Conservation (phyloP, 495 filamentous ascomycete genomes). For the Evernia prunastri region DNA sequence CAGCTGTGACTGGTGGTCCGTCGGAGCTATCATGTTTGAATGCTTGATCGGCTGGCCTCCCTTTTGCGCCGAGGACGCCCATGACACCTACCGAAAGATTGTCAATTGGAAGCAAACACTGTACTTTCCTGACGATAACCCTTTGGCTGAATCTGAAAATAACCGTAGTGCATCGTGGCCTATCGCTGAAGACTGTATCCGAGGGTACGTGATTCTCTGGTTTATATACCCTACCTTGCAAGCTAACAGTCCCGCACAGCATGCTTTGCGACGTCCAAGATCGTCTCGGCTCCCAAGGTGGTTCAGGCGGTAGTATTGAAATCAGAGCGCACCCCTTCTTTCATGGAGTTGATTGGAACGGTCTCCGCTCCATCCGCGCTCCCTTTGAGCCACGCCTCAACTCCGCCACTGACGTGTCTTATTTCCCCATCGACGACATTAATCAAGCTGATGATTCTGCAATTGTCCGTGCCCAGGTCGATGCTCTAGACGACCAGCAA, state of each 20-base stretch:
- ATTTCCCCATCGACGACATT: slow-evolving; percentile 98
- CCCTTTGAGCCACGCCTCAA: slow-evolving; percentile 90
- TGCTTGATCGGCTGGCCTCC: slow-evolving; percentile 98
- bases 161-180: slow-evolving; percentile 38
- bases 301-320: slow-evolving; percentile 73
- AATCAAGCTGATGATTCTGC: slow-evolving; percentile 81
- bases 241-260: slow-evolving; percentile 43
- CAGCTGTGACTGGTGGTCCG: slow-evolving; percentile 97
- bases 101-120: slow-evolving; percentile 94
- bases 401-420: slow-evolving; percentile 91
- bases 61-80: slow-evolving; percentile 95
- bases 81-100: slow-evolving; percentile 98
- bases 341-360: slow-evolving; percentile 89
- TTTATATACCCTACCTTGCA: not conserved
- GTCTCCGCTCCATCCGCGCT: slow-evolving; percentile 81
- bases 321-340: slow-evolving; percentile 95
- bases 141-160: slow-evolving; percentile 40
- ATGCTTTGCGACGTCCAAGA: slow-evolving; percentile 88
- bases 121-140: slow-evolving; percentile 94
- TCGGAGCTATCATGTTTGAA: slow-evolving; percentile 99
- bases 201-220: slow-evolving; percentile 50
- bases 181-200: slow-evolving; percentile 81
- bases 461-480: slow-evolving; percentile 60
- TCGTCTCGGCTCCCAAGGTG: slow-evolving; percentile 61
- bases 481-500: slow-evolving; percentile 54